Conservation (phyloP, 441 rosid species). For the Pelargonium myrrhifolium region DNA sequence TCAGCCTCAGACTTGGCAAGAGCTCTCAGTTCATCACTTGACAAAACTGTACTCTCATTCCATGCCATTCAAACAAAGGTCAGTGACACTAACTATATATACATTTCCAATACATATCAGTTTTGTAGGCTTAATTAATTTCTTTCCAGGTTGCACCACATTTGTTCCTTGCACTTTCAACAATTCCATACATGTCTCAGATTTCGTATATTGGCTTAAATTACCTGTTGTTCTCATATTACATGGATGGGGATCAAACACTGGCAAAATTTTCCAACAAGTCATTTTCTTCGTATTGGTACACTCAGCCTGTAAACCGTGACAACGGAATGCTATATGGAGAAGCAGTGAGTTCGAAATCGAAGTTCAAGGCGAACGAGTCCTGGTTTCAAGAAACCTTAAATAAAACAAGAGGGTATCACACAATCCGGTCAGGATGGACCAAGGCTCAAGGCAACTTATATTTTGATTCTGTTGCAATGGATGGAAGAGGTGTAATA, state of each 20-base stretch:
- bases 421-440: constrained; percentile 28
- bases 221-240: constrained; percentile 37
- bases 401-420: constrained; percentile 21
- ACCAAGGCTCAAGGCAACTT: constrained; percentile 19
- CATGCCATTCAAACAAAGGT: constrained; percentile 30
- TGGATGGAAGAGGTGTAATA: constrained; percentile 38
- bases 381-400: constrained; percentile 31
- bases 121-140: neutral
- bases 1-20: constrained; percentile 32
- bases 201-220: constrained; percentile 36
- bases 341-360: constrained; percentile 21
- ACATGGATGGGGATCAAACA: constrained; percentile 18
- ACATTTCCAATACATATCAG: neutral
- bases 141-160: constrained; percentile 40
- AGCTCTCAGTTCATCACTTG: constrained; percentile 23
- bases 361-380: constrained; percentile 18
- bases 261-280: constrained; percentile 34
- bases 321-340: constrained; percentile 33
- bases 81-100: neutral
- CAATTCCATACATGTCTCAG: constrained; percentile 32
- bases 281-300: constrained; percentile 35
- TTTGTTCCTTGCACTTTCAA: constrained; percentile 34
- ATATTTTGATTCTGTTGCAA: constrained; percentile 26
- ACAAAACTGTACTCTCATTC: constrained; percentile 30
- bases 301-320: constrained; percentile 32